Evolutionary conservation across 208 protist genomes (phyloP), one percentile per base, ranked within the genome.

Genomic region (Histomonas meleagridis): DNA sequence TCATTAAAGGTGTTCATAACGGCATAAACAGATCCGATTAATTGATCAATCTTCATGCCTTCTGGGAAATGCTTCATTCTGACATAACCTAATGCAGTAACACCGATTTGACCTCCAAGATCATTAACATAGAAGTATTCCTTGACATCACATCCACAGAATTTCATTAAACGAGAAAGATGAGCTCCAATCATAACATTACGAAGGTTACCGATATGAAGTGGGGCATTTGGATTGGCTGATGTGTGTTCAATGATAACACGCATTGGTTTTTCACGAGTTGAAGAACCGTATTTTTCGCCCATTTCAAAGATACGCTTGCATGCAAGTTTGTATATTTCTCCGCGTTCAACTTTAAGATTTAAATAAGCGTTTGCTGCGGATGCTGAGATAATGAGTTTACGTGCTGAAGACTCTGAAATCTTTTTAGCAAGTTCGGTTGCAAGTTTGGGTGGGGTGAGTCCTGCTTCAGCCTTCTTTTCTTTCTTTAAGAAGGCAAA

Each of bases 141-240:
- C 28, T 35, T 23, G 49, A 79, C 70, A 40, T 79, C 40, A 40
- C 40, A 79, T 32, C 70, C 70, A 40, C 26, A 32, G n/a, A 23
- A 79, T 28, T 79, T 79, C n/a, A 79, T 23, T n/a, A 79, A 18
- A 40, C 70, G 70, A 5, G 70, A 32, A 43, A 79, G 70, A 28
- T 79, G 70, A 49, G 70, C 70, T 7, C 70, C 70, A 40, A 79
- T 79, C n/a, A 79, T 23, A 28, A 79, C 70, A 18, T 23, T 46
- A 79, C 70, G 70, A 51, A 79, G 70, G 70, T 79, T 79, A 79
- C 70, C 70, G 23, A 79, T 79, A 40, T 79, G 70, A 49, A 79
- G 70, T 46, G 70, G 40, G 40, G 70, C 70, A 28, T 79, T 79
- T 79, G 70, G 70, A 79, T 79, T 79, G 9, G 70, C 70, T 46